Evolutionary conservation across 495 filamentous ascomycete species (phyloP).

Genomic region (Xylaria scruposa): DNA sequence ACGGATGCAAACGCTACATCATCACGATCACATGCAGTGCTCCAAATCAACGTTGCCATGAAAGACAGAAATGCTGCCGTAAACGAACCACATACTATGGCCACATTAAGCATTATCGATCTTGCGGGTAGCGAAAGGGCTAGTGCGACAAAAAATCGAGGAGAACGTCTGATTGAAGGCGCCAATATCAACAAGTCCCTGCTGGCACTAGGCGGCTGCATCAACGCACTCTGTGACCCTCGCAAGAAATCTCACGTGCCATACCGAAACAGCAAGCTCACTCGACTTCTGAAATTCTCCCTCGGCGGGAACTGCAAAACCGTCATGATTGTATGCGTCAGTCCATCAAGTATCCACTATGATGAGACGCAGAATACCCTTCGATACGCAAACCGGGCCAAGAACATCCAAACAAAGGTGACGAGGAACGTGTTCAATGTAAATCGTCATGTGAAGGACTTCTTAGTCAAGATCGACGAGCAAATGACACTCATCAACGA

Average conservation of each 20-base stretch:
- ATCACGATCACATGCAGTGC: conserved; percentile 96
- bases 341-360: conserved; percentile 94
- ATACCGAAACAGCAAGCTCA: conserved; percentile 97
- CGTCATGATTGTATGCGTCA: conserved; percentile 99
- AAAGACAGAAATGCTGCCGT: conserved; percentile 93
- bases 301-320: conserved; percentile 98
- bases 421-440: conserved; percentile 99
- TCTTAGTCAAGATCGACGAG: conserved; percentile 93
- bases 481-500: conserved; percentile 94
- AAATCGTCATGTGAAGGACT: conserved; percentile 98
- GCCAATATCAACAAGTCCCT: conserved; percentile 99
- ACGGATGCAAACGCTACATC: conserved; percentile 98
- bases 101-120: conserved; percentile 97
- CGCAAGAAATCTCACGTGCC: conserved; percentile 93
- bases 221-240: conserved; percentile 97
- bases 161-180: conserved; percentile 88
- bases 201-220: conserved; percentile 93
- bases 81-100: conserved; percentile 96
- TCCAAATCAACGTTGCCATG: conserved; percentile 95
- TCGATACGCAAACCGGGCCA: conserved; percentile 95
- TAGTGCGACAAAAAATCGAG: conserved; percentile 95
- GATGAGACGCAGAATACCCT: conserved; percentile 99
- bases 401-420: conserved; percentile 99
- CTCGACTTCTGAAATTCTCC: conserved; percentile 94
- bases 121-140: conserved; percentile 95